phyloP scores from a whole-genome alignment of 2,329 filamentous ascomycete genomes.

The Clarireedia hainanense region DNA sequence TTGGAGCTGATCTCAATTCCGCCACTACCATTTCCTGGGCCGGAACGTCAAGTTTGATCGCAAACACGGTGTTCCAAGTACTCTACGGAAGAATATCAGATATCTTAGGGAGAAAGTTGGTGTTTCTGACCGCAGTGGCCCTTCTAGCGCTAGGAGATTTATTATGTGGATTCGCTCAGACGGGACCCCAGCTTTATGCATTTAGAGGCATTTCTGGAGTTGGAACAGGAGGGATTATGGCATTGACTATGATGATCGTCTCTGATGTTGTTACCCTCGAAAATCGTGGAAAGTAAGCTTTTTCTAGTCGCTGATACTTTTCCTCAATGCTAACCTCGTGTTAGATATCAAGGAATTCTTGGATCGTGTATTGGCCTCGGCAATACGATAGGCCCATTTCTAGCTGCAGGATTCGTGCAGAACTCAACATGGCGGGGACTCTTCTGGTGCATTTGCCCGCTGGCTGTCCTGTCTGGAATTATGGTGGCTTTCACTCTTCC shows the following conservation, averaged over 20 bases:
- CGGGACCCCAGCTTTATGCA: slow-evolving; percentile 49
- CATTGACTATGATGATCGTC: slow-evolving; percentile 53
- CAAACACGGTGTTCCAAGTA: slow-evolving; percentile 55
- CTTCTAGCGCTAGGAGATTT: slow-evolving; percentile 49
- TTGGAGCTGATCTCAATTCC: slow-evolving; percentile 38
- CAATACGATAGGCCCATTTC: slow-evolving; percentile 36
- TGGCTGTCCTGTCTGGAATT: slow-evolving; percentile 39
- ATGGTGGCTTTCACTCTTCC: slow-evolving; percentile 42
- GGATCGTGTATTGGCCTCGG: slow-evolving; percentile 35
- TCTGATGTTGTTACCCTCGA: slow-evolving; percentile 51
- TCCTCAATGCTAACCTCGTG: background rate
- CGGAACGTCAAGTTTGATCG: slow-evolving; percentile 44
- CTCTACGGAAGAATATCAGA: slow-evolving; percentile 56
- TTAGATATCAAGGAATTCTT: slow-evolving; percentile 35
- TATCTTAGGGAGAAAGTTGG: slow-evolving; percentile 51
- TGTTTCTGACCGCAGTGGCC: slow-evolving; percentile 45
- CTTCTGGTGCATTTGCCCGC: slow-evolving; percentile 45
- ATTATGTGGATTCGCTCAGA: slow-evolving; percentile 49
- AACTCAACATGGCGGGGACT: slow-evolving; percentile 35
- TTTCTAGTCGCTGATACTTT: background rate
- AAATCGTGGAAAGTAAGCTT: slow-evolving; percentile 45
- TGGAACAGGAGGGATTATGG: slow-evolving; percentile 53
- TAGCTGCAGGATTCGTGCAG: slow-evolving; percentile 35
- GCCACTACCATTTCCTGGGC: slow-evolving; percentile 48
- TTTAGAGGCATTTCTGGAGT: slow-evolving; percentile 54